Evolutionary conservation across 768 basidiomycete genomes (phyloP).

Genomic region (Amanita rubescens): DNA sequence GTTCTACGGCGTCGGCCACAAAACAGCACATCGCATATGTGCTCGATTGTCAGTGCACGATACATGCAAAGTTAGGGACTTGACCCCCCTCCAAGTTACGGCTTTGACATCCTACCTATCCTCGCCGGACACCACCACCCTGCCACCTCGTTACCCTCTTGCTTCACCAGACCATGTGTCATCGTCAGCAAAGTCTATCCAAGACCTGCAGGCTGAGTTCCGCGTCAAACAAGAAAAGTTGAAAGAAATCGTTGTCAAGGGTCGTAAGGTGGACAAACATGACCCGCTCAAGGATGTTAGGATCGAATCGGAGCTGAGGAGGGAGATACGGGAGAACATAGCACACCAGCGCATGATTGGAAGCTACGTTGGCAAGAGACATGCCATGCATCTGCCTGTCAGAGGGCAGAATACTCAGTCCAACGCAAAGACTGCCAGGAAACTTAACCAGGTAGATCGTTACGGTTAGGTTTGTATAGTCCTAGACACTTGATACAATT

Average conservation of each 20-base stretch:
- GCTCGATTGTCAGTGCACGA: conserved; percentile 92
- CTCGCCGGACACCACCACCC: conserved; percentile 70
- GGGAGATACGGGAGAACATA: conserved; percentile 85
- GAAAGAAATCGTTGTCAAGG: conserved; percentile 16
- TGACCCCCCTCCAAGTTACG: conserved; percentile 84
- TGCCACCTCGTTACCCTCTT: conserved; percentile 60
- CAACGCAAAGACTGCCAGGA: conserved; percentile 86
- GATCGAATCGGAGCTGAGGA: conserved; percentile 83
- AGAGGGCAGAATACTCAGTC: conserved; percentile 89
- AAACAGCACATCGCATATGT: conserved; percentile 73
- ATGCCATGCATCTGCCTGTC: conserved; percentile 90
- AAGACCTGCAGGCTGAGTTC: conserved; percentile 34
- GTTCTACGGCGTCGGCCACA: conserved; percentile 83
- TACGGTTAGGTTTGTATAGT: conserved; percentile 15
- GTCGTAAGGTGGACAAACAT: conserved; percentile 12
- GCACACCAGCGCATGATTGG: conserved; percentile 91
- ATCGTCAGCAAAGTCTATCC: conserved; percentile 33
- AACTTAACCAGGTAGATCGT: conserved; percentile 81
- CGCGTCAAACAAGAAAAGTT: conserved; percentile 26
- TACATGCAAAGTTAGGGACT: conserved; percentile 68
- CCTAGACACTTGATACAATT: too few species aligned
- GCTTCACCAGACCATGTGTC: conserved; percentile 47
- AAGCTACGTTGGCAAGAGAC: conserved; percentile 86
- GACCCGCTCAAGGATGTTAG: conserved; percentile 71
- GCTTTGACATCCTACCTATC: conserved; percentile 92